These are phyloP conservation scores for Verticillium nubilum DNA, from an alignment of 2,329 filamentous ascomycete genomes.

Conservation along the genomic window DNA sequence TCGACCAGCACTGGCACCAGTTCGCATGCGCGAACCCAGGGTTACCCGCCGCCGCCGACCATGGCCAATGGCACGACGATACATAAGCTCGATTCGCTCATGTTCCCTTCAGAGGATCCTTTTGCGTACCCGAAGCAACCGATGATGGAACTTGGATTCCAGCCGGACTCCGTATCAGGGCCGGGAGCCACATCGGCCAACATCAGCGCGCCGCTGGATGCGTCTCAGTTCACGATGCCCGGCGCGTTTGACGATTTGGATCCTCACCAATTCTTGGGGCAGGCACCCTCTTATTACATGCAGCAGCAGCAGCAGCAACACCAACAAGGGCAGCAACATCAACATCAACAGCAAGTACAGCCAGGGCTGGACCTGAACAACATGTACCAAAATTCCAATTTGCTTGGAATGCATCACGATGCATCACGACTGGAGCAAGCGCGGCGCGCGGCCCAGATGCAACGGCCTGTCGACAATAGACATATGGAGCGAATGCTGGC, in stretches of 20 bases:
- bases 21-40: constrained; percentile 21
- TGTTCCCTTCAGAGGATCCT: constrained; percentile 75
- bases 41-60: constrained; percentile 20
- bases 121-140: constrained; percentile 77
- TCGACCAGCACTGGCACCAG: constrained; percentile 35
- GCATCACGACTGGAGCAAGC: constrained; percentile 10
- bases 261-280: constrained; percentile 61
- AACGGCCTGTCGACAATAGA: constrained; percentile 8
- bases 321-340: constrained; percentile 23
- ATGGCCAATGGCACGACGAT: constrained; percentile 39
- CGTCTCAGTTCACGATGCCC: constrained; percentile 44
- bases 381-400: constrained; percentile 12
- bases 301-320: constrained; percentile 33
- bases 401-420: constrained; percentile 8
- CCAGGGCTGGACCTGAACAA: constrained; percentile 9
- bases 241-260: constrained; percentile 61
- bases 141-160: constrained; percentile 53
- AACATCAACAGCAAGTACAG: constrained; percentile 13
- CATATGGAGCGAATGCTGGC: constrained; percentile 12
- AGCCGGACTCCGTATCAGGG: constrained; percentile 6
- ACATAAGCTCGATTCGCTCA: constrained; percentile 69
- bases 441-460: constrained; percentile 11
- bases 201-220: constrained; percentile 27
- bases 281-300: constrained; percentile 67
- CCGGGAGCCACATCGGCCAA: constrained; percentile 22